These are phyloP conservation scores for Narthecium ossifragum DNA, from an alignment of 106 monocot genomes.

Conservation along the genomic window DNA sequence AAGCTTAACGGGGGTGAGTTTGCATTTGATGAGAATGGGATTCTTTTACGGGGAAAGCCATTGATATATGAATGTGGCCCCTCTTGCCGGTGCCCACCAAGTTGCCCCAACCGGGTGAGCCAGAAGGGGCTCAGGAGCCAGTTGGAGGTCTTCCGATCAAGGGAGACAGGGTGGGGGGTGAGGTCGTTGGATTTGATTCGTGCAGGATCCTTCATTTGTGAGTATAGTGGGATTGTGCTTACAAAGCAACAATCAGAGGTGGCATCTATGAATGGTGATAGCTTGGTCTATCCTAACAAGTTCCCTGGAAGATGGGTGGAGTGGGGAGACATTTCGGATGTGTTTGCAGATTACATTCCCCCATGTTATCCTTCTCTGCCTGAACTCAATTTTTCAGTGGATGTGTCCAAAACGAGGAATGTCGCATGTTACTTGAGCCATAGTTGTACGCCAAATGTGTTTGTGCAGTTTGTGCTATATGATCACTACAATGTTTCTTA, in stretches of 20 bases:
- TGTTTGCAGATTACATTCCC: constrained; percentile 39
- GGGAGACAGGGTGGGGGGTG: constrained; percentile 92
- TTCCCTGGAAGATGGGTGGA: constrained; percentile 83
- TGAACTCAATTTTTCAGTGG: constrained; percentile 52
- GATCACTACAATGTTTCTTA: constrained; percentile 67
- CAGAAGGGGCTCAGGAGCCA: constrained; percentile 60
- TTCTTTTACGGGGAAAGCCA: constrained; percentile 73
- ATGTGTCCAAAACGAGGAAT: constrained; percentile 80
- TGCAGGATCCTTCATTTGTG: constrained; percentile 83
- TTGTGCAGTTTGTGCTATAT: constrained; percentile 82
- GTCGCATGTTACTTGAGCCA: constrained; percentile 91
- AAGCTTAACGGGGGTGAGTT: constrained; percentile 76
- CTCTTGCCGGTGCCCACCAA: constrained; percentile 59
- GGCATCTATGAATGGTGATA: constrained; percentile 39
- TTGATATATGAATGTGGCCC: constrained; percentile 83
- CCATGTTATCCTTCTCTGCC: constrained; percentile 36
- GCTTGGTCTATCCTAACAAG: constrained; percentile 59
- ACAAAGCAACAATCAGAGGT: constrained; percentile 59
- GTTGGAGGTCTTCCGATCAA: constrained; percentile 83
- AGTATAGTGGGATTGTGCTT: constrained; percentile 72
- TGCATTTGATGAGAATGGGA: constrained; percentile 60
- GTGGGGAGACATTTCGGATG: constrained; percentile 89
- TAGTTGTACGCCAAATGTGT: constrained; percentile 83
- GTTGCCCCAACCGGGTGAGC: constrained; percentile 77
- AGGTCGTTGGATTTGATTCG: constrained; percentile 88